Base-by-base conservation (phyloP, 768 basidiomycete species). In the Mrakia gelida region DNA sequence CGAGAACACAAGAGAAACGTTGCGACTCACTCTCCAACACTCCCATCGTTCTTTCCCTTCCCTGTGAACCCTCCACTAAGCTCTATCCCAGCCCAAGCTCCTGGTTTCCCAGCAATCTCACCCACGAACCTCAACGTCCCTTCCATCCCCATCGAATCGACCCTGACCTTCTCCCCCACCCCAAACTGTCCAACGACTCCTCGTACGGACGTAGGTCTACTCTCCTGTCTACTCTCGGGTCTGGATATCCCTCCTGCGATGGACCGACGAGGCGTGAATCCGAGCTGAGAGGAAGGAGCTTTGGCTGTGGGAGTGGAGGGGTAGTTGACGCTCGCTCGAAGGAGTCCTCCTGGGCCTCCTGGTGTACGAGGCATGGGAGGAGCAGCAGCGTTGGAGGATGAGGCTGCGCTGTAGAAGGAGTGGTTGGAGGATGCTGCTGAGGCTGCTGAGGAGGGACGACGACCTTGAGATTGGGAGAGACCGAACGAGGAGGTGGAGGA, bases 21-120 rank as follows among this genome's bases (percentile, higher is more conserved):
- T 65, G 28, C 32, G 30, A 88, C 93, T 86, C 83, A 97, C 95
- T 93, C 93, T 80, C 87, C 88, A 7, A 96, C 95, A 65, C 89
- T 89, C 49, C 96, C 96, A 81, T 98, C 89, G 81, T 99, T 99
- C 86, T 98, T 99, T 0, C 96, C 96, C 84, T 92, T 92, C 28
- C 96, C 95, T 26, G 88, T 84, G 82, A 94, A 96, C 9, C 92
- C 92, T 52, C 91, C 91, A 81, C 89, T 86, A 30, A 99, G 87
- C 84, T 98, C 93, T 30, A 99, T 93, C 21, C 96, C 96, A 23
- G 93, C 96, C 92, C 93, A 99, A 9, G 90, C 85, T 5, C 95
- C 96, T 3, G 89, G 87, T 84, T 98, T 98, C 72, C 93, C 93
- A 26, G 92, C 91, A 75, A 97, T 95, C 80, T 89, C 88, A 8